A percentile compares a stretch with the other conserved stretches of the same genome.
Conservation (phyloP, 2,329 filamentous ascomycete genomes). For the Sordariomycetes sp. region DNA sequence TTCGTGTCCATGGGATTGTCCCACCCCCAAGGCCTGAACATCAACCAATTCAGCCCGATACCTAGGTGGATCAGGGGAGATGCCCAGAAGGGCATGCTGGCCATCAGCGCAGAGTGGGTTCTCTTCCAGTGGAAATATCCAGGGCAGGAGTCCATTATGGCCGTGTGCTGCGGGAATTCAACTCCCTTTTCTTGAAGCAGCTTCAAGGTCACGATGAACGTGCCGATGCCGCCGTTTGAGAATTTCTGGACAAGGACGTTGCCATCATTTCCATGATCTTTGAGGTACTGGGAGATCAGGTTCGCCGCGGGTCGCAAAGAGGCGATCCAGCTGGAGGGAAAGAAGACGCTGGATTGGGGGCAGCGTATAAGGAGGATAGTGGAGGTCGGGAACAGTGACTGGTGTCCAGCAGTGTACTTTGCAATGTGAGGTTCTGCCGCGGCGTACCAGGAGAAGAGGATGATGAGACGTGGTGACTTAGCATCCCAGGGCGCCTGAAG, state of each 20-base stretch:
- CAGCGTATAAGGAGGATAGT: conserved; percentile 37
- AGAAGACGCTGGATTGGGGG: conserved; percentile 24
- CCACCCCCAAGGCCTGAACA: conserved; percentile 18
- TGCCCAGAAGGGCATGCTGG: conserved; percentile 21
- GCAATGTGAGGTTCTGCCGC: conserved; percentile 38
- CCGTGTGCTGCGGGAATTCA: conserved; percentile 29
- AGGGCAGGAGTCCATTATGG: conserved; percentile 39
- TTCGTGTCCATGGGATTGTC: conserved; percentile 20
- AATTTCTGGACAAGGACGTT: conserved; percentile 38
- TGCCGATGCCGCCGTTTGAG: conserved; percentile 41
- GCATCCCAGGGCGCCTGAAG: neutral
- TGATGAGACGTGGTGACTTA: conserved; percentile 32
- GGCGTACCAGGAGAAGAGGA: conserved; percentile 41
- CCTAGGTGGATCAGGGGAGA: conserved; percentile 24
- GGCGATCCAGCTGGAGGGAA: conserved; percentile 16
- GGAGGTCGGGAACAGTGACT: conserved; percentile 31
- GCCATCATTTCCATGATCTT: conserved; percentile 9
- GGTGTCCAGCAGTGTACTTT: conserved; percentile 40
- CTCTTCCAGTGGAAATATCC: conserved; percentile 30
- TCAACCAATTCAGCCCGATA: conserved; percentile 20
- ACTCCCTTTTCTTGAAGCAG: conserved; percentile 13
- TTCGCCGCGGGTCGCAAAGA: conserved; percentile 29
- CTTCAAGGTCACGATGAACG: conserved; percentile 23
- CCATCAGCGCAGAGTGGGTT: conserved; percentile 28
- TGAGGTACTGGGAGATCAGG: conserved; percentile 18